phyloP scores from a whole-genome alignment of 2,329 filamentous ascomycete species.

The Camillea tinctor region DNA sequence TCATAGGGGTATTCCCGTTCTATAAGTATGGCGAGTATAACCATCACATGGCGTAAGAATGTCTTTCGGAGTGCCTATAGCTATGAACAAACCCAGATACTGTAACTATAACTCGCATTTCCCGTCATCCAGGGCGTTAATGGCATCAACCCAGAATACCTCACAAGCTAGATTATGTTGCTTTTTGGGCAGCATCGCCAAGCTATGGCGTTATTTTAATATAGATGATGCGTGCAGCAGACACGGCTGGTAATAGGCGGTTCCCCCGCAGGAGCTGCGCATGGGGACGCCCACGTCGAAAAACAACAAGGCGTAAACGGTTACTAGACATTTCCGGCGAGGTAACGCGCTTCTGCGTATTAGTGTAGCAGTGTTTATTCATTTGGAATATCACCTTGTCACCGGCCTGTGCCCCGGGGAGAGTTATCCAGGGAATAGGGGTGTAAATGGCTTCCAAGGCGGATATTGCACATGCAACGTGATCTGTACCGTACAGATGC shows the following conservation, averaged over 20 bases:
- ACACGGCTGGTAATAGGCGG: conserved; percentile 19
- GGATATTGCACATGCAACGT: neutral
- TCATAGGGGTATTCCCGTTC: neutral
- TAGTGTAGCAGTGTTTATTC: neutral
- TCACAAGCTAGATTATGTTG: conserved; percentile 1
- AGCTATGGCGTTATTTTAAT: conserved; percentile 33
- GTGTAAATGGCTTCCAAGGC: neutral
- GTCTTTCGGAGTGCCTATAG: neutral
- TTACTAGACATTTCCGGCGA: neutral
- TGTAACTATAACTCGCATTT: neutral
- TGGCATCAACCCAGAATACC: neutral
- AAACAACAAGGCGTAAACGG: neutral
- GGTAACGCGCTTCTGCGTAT: neutral
- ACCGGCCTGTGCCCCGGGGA: neutral
- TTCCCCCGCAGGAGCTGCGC: conserved; percentile 19
- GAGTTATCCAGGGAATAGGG: neutral
- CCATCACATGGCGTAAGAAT: neutral
- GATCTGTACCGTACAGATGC: neutral
- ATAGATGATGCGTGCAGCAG: conserved; percentile 26
- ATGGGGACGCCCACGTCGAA: conserved; percentile 8
- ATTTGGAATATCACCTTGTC: conserved; percentile 1
- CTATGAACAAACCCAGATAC: neutral
- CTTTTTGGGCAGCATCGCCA: conserved; percentile 20
- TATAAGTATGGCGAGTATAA: neutral
- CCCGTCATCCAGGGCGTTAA: neutral